Conservation (phyloP, 2,329 filamentous ascomycete genomes). For the Pseudocercospora fijiensis region DNA sequence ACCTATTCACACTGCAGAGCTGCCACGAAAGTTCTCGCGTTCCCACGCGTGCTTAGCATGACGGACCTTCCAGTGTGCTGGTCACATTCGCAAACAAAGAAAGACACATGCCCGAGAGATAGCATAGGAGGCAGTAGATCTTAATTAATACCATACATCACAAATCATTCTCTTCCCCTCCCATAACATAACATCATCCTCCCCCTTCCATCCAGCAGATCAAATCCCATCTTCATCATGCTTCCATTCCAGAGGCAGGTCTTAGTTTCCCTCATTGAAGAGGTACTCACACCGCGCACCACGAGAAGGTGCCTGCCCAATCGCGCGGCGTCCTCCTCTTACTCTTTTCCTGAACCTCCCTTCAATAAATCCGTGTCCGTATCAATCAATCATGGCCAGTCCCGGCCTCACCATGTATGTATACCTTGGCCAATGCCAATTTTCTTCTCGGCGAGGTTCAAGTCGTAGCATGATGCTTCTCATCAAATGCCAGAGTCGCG, state of each 20-base stretch:
- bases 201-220: no score
- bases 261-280: slow-evolving; percentile 8
- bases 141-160: no score
- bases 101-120: no score
- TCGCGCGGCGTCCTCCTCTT: slow-evolving; percentile 8
- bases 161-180: no score
- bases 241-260: neutral
- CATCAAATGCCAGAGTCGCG: neutral
- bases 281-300: slow-evolving; percentile 13
- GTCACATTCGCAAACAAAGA: neutral
- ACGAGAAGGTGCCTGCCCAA: slow-evolving; percentile 8
- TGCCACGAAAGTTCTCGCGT: no score
- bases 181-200: no score
- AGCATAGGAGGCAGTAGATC: no score
- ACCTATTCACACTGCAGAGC: no score
- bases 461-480: neutral
- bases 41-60: no score
- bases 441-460: slow-evolving; percentile 6
- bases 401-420: neutral
- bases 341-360: slow-evolving; percentile 2
- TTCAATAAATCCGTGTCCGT: neutral
- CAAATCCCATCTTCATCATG: no score
- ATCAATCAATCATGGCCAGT: neutral
- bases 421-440: neutral
- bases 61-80: neutral